Evolutionary conservation across 805 yeast genomes (phyloP), one percentile per base, ranked within the genome.

Genomic region (Wilhelminamyces savonicus): DNA sequence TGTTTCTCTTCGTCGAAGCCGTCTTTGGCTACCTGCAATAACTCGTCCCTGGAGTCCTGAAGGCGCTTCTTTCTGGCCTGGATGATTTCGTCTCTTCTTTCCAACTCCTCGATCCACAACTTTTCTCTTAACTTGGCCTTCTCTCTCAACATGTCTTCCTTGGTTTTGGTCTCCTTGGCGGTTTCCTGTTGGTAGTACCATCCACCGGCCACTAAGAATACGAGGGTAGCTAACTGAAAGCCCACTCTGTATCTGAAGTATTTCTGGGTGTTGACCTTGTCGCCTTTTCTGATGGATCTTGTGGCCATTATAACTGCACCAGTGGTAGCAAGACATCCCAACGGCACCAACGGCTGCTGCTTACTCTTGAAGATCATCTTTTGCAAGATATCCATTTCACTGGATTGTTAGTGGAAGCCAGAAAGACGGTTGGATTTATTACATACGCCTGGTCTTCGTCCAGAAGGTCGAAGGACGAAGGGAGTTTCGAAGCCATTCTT

Each of bases 161-260:
- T 71, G 5, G 76, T 50, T 38, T 66, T 62, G 41, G 62, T 65
- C 29, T 68, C 66, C 24, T 48, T 54, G 22, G 54, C 64, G 16
- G 64, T 53, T 17, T 72, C 73, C 20, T 59, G 48, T 37, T 84
- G 87, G 53, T 73, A 84, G 35, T 71, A 63, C 42, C 67, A 66
- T 4, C 94, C 87, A 24, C 96, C 97, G 9, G 75, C 77, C 5
- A 87, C 79, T 29, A 88, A 63, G 0, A 95, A 95, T 11, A 77
- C 78, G 24, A 88, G 61, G 0, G 97, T 88, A 34, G 81, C 73
- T 4, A 82, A 85, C 58, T 88, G 97, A 44, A 86, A 69, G 0
- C 74, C 92, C 26, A 88, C 90, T 66, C 97, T 80, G 76, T 86
- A 84, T 44, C 90, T 71, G 66, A 85, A 88, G 76, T 84, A 87